These are phyloP conservation scores for Talaromyces amestolkiae DNA, from an alignment of 2,329 filamentous ascomycete genomes.

Conservation along the genomic window DNA sequence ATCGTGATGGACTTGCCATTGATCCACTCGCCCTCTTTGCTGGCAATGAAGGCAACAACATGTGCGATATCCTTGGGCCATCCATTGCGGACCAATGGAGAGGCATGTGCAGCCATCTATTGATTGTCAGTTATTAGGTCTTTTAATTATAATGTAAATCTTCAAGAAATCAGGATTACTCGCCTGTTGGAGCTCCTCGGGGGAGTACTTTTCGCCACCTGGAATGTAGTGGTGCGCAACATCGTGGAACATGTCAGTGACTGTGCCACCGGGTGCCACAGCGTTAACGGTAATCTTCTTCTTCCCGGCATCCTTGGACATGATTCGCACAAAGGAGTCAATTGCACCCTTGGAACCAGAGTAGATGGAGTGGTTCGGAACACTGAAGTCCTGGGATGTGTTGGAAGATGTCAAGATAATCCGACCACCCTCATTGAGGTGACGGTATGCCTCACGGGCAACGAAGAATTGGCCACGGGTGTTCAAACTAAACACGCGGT, in stretches of 20 bases:
- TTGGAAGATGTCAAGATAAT: conserved; percentile 74
- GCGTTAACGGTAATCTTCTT: conserved; percentile 13
- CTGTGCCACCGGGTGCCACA: conserved; percentile 11
- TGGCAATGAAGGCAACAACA: conserved; percentile 8
- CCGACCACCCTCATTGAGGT: conserved; percentile 66
- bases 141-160: not conserved
- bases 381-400: conserved; percentile 63
- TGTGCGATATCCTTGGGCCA: conserved; percentile 12
- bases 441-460: conserved; percentile 69
- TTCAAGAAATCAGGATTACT: not conserved
- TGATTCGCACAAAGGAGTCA: conserved; percentile 71
- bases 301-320: conserved; percentile 64
- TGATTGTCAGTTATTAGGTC: not conserved
- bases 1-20: conserved; percentile 7
- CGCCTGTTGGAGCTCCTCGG: not conserved
- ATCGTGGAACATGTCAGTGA: conserved; percentile 16
- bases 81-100: conserved; percentile 7
- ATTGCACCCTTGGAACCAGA: conserved; percentile 74
- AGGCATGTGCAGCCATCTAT: conserved; percentile 13
- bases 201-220: not conserved
- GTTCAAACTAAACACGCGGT: conserved; percentile 69
- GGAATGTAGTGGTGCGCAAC: conserved; percentile 10
- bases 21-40: conserved; percentile 13
- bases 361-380: conserved; percentile 70
- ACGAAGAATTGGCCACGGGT: conserved; percentile 73